Evolutionary conservation across 192 early-diverging fungal species (phyloP).

Genomic region (Linnemannia elongata): DNA sequence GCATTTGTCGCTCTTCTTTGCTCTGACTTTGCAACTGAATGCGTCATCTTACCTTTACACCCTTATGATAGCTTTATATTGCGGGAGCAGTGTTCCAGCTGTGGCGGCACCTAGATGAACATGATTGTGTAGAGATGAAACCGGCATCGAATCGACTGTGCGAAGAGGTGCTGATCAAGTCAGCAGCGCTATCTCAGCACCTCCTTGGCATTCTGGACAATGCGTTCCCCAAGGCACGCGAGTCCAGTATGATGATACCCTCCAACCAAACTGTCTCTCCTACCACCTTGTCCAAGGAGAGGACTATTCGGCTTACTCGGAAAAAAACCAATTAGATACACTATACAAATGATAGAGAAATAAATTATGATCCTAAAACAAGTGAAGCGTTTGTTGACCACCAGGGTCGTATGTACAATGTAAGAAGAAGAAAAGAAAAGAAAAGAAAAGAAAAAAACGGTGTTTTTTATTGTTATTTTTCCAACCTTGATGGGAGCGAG

Average conservation of each 20-base stretch:
- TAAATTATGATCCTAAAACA: not conserved
- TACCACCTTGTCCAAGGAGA: constrained; percentile 22
- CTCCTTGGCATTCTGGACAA: constrained; percentile 52
- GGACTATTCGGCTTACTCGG: constrained; percentile 31
- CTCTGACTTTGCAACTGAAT: not conserved
- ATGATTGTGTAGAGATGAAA: constrained; percentile 51
- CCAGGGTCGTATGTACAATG: too few species aligned
- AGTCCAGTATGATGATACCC: constrained; percentile 54
- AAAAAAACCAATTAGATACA: constrained; percentile 9
- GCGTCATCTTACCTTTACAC: not conserved
- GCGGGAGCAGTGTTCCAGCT: constrained; percentile 52
- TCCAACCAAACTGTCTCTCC: constrained; percentile 46
- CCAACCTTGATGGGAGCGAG: too few species aligned
- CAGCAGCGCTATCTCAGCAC: constrained; percentile 49
- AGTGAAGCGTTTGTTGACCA: too few species aligned
- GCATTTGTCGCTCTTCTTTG: not conserved
- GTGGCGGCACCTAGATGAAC: constrained; percentile 44
- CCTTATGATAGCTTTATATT: constrained; percentile 35
- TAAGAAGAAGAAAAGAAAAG: too few species aligned
- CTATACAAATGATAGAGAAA: not conserved
- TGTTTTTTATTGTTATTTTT: too few species aligned
- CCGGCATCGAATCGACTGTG: constrained; percentile 53
- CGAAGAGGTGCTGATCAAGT: constrained; percentile 54
- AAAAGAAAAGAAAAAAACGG: too few species aligned
- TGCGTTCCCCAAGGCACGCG: constrained; percentile 49